A percentile compares a stretch with the other conserved stretches of the same genome.
phyloP scores from a whole-genome alignment of 176 grass and related monocot species.

The Aegilops speltoides region DNA sequence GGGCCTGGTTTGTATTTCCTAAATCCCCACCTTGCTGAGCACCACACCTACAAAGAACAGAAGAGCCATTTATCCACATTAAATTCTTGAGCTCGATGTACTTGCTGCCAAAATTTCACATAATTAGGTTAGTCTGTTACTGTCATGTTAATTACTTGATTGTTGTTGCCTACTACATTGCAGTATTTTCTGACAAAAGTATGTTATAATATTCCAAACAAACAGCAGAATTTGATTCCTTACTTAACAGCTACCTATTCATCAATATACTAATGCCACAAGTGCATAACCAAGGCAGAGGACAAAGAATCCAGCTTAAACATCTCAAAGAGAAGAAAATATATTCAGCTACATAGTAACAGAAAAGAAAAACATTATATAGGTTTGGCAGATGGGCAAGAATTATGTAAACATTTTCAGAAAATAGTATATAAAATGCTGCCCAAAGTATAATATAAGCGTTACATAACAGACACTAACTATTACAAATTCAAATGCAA shows the following conservation, averaged over 20 bases:
- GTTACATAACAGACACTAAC: neutral
- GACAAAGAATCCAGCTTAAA: neutral
- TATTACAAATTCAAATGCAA: neutral
- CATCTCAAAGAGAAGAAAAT: neutral
- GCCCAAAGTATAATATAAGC: neutral
- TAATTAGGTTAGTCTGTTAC: neutral
- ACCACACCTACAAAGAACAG: conserved; percentile 68
- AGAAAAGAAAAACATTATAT: neutral
- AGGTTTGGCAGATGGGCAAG: neutral
- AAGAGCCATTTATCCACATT: conserved; percentile 23
- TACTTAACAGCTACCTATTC: conserved; percentile 16
- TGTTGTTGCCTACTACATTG: neutral
- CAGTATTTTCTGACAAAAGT: neutral
- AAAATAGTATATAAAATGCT: neutral
- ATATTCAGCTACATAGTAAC: neutral
- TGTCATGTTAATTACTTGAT: neutral
- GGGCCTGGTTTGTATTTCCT: conserved; percentile 72
- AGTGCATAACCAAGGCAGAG: neutral
- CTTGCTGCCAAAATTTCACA: neutral
- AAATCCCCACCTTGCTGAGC: conserved; percentile 95
- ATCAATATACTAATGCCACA: neutral
- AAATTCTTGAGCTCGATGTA: conserved; percentile 7
- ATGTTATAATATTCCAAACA: neutral
- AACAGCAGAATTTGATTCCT: conserved; percentile 15
- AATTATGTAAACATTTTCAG: neutral